Evolutionary conservation across 2,329 filamentous ascomycete genomes (phyloP).

Genomic region (Plenodomus biglobosus): DNA sequence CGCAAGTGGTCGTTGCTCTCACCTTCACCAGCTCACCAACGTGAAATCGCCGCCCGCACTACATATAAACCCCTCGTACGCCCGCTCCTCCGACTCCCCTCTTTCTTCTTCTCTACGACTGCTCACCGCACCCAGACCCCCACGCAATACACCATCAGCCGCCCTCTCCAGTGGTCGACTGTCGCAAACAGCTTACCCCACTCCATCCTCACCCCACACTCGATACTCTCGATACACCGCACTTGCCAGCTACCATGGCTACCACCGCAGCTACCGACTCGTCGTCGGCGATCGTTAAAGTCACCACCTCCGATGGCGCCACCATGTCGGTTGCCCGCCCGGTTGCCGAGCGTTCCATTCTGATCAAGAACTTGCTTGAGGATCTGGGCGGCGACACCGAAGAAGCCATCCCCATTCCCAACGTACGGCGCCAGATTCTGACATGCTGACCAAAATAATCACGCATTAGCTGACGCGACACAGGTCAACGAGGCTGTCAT

Average conservation of each 20-base stretch:
- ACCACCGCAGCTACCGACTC: slow-evolving; percentile 13
- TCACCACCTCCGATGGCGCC: slow-evolving; percentile 51
- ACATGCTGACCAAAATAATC: neutral
- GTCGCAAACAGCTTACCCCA: slow-evolving; percentile 22
- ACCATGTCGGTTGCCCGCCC: slow-evolving; percentile 61
- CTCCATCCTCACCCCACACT: slow-evolving; percentile 9
- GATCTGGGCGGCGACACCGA: slow-evolving; percentile 69
- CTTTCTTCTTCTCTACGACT: slow-evolving; percentile 5
- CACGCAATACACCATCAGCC: slow-evolving; percentile 1
- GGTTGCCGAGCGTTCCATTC: slow-evolving; percentile 85
- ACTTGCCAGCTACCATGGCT: slow-evolving; percentile 27
- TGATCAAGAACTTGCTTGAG: slow-evolving; percentile 98
- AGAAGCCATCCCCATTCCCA: slow-evolving; percentile 84
- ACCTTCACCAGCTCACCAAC: slow-evolving; percentile 14
- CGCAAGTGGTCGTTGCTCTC: slow-evolving; percentile 13
- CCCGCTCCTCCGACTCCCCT: slow-evolving; percentile 5
- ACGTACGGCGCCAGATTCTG: slow-evolving; percentile 49
- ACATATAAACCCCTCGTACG: slow-evolving; percentile 15
- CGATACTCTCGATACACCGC: neutral
- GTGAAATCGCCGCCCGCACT: slow-evolving; percentile 4
- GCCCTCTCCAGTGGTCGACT: slow-evolving; percentile 1
- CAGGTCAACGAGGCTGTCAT: slow-evolving; percentile 88
- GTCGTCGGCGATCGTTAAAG: slow-evolving; percentile 39
- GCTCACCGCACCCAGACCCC: neutral
- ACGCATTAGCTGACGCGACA: slow-evolving; percentile 26